Evolutionary conservation across 176 grass and related monocot genomes (phyloP).

Genomic region (Triticum dicoccoides): DNA sequence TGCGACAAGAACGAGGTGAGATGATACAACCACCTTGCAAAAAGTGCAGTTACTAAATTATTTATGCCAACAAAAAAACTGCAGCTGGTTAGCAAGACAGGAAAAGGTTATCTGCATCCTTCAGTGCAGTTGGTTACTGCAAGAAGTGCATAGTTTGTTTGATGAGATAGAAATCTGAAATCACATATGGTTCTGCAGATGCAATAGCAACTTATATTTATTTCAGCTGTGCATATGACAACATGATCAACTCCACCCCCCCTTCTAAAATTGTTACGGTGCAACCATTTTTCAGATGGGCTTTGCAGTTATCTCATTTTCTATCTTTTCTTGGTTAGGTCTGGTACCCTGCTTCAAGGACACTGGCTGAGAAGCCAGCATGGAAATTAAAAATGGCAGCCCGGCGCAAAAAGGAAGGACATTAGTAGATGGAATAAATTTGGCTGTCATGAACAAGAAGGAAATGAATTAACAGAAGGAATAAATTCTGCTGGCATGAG

Average conservation of each 20-base stretch:
- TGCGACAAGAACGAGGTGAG: constrained; percentile 69
- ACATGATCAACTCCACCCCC: too few relatives aligned
- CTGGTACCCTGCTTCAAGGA: constrained; percentile 87
- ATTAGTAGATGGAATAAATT: too few relatives aligned
- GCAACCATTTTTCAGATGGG: background rate
- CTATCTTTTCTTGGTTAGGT: constrained; percentile 39
- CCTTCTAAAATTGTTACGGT: too few relatives aligned
- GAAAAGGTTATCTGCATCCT: background rate
- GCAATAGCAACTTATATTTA: background rate
- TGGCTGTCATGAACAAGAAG: too few relatives aligned
- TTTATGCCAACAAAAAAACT: background rate
- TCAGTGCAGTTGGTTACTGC: background rate
- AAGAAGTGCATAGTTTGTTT: background rate
- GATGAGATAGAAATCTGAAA: background rate
- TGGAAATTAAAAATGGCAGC: constrained; percentile 50
- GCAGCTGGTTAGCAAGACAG: background rate
- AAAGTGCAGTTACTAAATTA: background rate
- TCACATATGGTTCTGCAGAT: background rate
- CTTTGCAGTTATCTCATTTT: background rate
- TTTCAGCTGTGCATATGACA: background rate
- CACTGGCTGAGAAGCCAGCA: constrained; percentile 80
- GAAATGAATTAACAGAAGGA: too few relatives aligned
- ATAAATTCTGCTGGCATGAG: too few relatives aligned
- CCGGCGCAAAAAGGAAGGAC: too few relatives aligned
- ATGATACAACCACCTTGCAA: background rate